A percentile compares a stretch with the other conserved stretches of the same genome.
Conservation (phyloP, 352 stramenopile species). For the Globisporangium spinosum region DNA sequence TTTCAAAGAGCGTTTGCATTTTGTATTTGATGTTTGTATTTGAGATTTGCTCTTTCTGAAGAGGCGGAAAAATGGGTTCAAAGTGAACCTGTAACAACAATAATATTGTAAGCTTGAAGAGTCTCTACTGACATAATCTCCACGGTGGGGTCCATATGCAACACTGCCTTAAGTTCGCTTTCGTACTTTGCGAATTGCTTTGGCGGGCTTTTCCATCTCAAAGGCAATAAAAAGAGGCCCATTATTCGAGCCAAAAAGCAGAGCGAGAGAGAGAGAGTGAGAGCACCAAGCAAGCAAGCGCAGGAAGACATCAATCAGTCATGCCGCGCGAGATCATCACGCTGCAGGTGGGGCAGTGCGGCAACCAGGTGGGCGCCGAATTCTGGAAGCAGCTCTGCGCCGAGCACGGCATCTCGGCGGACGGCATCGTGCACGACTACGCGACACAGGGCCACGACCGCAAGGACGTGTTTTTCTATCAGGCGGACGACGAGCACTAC, state of each 20-base stretch:
- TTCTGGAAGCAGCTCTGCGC: conserved; percentile 99
- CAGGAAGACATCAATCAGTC: neutral
- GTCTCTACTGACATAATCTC: no score
- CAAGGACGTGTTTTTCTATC: conserved; percentile 99
- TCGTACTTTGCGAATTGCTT: neutral
- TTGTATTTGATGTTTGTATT: no score
- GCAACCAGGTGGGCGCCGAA: conserved; percentile 99
- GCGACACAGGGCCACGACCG: conserved; percentile 92
- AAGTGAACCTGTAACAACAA: no score
- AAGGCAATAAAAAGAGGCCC: neutral
- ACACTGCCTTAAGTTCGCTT: neutral
- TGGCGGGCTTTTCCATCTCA: conserved; percentile 6
- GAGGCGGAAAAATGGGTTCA: no score
- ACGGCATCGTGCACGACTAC: conserved; percentile 95
- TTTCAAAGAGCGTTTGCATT: no score
- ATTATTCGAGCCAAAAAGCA: no score
- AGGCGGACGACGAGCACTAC: conserved; percentile 98
- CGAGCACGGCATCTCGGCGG: conserved; percentile 97
- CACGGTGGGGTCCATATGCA: no score
- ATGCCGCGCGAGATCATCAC: conserved; percentile 99
- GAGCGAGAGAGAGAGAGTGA: neutral
- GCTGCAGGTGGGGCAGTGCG: conserved; percentile 98
- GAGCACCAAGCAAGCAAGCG: no score
- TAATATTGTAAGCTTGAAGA: no score
- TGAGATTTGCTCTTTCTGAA: no score